These are phyloP conservation scores for Phytopythium oedochilum DNA, from an alignment of 352 stramenopile genomes.

Conservation along the genomic window DNA sequence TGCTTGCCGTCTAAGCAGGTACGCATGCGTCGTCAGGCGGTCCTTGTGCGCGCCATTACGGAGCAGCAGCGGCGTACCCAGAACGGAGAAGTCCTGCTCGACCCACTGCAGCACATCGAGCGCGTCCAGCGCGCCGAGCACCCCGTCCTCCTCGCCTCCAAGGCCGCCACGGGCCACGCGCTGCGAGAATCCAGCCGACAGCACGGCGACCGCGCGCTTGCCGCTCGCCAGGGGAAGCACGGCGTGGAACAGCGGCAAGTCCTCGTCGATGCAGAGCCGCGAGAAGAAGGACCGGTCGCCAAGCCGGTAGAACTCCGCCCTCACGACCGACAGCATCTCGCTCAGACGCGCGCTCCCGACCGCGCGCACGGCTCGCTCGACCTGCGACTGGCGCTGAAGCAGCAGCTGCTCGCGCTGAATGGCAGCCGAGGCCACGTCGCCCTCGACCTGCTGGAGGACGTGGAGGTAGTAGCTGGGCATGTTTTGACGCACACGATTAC, in stretches of 20 bases:
- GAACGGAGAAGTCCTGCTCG: slow-evolving; percentile 42
- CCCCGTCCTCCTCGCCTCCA: slow-evolving; percentile 6
- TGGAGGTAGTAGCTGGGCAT: slow-evolving; percentile 1
- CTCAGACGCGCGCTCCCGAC: slow-evolving; percentile 26
- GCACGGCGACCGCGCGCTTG: slow-evolving; percentile 28
- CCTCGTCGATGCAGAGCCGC: slow-evolving; percentile 15
- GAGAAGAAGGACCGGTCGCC: not conserved
- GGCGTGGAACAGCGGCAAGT: slow-evolving; percentile 55
- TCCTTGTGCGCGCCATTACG: no score
- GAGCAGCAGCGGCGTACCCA: slow-evolving; percentile 30
- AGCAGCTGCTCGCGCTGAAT: slow-evolving; percentile 1
- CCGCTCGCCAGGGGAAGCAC: slow-evolving; percentile 50
- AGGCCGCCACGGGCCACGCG: slow-evolving; percentile 6
- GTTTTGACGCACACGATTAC: not conserved
- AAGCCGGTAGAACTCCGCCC: not conserved
- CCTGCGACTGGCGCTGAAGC: slow-evolving; percentile 25
- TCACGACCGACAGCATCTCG: slow-evolving; percentile 11
- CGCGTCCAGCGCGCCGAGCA: slow-evolving; percentile 37
- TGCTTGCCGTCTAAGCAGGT: slow-evolving; percentile 1
- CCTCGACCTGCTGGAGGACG: slow-evolving; percentile 6
- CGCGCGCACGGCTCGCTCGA: slow-evolving; percentile 30
- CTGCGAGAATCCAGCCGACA: slow-evolving; percentile 3
- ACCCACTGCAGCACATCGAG: slow-evolving; percentile 53
- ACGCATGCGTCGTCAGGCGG: not conserved
- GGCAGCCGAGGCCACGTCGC: not conserved